Conservation (phyloP, 1,284 basidiomycete genomes). For the Inonotus hispidus region DNA sequence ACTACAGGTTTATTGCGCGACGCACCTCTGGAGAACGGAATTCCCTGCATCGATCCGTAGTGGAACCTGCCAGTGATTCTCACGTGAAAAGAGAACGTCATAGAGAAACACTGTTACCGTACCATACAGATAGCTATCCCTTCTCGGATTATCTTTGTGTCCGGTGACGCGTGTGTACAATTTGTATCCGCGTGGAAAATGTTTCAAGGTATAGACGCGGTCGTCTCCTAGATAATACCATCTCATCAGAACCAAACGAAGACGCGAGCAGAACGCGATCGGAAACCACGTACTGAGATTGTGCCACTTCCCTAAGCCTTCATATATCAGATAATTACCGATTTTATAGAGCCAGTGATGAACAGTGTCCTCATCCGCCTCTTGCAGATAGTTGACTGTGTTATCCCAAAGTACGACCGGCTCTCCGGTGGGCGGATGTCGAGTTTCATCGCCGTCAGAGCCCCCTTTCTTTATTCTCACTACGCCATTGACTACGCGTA, state of each 20-base stretch:
- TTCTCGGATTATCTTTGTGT: conserved; percentile 9
- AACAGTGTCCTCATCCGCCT: conserved; percentile 7
- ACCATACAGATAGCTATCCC: conserved; percentile 17
- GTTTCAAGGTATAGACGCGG: background rate
- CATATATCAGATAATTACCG: conserved; percentile 11
- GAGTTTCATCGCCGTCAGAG: conserved; percentile 12
- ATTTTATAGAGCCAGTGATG: conserved; percentile 11
- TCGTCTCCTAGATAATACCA: background rate
- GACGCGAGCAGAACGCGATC: background rate
- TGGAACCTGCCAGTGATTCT: conserved; percentile 4
- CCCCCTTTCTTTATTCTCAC: background rate
- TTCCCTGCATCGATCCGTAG: background rate
- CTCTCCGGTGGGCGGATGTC: background rate
- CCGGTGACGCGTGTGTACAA: conserved; percentile 14
- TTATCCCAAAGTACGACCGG: background rate
- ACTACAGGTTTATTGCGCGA: background rate
- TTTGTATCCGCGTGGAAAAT: conserved; percentile 15
- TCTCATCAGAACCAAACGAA: background rate
- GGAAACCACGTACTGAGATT: background rate
- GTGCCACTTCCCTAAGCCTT: background rate
- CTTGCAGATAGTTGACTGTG: background rate
- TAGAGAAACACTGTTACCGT: background rate
- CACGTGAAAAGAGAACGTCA: background rate
- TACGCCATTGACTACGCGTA: background rate
- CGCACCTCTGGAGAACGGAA: conserved; percentile 17